phyloP scores from a whole-genome alignment of 768 basidiomycete species.

The Hortiboletus campestris region DNA sequence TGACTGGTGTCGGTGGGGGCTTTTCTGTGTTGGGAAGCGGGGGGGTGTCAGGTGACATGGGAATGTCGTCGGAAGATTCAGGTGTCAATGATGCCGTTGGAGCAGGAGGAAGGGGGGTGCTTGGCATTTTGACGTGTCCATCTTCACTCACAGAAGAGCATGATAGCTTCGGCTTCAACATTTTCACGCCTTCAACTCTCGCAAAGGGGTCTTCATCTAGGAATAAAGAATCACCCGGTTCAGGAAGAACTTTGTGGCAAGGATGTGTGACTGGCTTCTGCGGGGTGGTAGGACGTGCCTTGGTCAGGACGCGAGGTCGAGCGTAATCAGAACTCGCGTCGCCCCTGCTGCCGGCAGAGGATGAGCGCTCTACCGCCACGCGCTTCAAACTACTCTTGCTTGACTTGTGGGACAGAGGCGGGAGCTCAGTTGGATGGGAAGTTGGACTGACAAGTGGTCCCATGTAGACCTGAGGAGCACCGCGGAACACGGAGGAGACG shows the following conservation, averaged over 20 bases:
- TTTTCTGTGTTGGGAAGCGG: neutral
- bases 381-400: constrained; percentile 14
- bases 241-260: constrained; percentile 6
- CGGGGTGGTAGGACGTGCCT: constrained; percentile 35
- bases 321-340: constrained; percentile 12
- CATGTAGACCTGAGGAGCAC: neutral
- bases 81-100: neutral
- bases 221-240: constrained; percentile 23
- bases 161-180: constrained; percentile 33
- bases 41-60: neutral
- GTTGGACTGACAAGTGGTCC: neutral
- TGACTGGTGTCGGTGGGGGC: constrained; percentile 15
- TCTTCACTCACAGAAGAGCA: constrained; percentile 8
- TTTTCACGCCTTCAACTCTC: constrained; percentile 48
- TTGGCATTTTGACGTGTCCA: constrained; percentile 2
- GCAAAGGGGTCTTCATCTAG: constrained; percentile 49
- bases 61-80: neutral
- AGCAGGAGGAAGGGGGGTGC: neutral
- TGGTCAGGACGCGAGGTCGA: constrained; percentile 29
- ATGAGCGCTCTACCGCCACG: constrained; percentile 9
- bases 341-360: constrained; percentile 5
- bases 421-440: constrained; percentile 12
- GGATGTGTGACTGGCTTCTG: constrained; percentile 18
- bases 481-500: neutral
- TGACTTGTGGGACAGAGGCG: constrained; percentile 11